Evolutionary conservation across 2,329 filamentous ascomycete species (phyloP).

Genomic region (Pestalotiopsis sp.): DNA sequence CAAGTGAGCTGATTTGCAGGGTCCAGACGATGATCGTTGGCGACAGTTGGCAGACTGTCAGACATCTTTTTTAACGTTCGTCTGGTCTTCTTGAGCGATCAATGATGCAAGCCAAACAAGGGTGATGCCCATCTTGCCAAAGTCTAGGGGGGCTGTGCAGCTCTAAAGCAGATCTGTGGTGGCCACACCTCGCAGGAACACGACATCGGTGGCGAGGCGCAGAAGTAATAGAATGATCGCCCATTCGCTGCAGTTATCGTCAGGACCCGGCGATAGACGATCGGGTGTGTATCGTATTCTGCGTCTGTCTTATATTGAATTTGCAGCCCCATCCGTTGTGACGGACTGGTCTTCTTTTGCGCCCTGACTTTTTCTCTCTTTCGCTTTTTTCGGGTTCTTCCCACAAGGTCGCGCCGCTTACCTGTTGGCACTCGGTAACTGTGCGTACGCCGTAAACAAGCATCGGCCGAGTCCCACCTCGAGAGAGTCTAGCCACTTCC

Average conservation of each 20-base stretch:
- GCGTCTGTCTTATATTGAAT: not conserved
- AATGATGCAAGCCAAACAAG: not conserved
- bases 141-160: conserved; percentile 1
- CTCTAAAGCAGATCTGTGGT: not conserved
- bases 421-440: not conserved
- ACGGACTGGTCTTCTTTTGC: not conserved
- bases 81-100: not conserved
- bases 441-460: not conserved
- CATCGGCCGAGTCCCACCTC: not conserved
- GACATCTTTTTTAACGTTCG: not conserved
- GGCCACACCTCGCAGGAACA: conserved; percentile 2
- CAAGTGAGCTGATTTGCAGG: not conserved
- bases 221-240: not conserved
- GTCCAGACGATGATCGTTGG: not conserved
- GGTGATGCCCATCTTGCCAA: not conserved
- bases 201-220: not conserved
- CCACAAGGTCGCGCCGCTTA: not conserved
- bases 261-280: not conserved
- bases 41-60: not conserved
- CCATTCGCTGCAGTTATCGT: not conserved
- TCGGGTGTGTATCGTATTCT: not conserved
- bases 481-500: not conserved
- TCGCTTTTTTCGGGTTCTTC: not conserved
- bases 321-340: not conserved
- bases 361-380: not conserved